phyloP scores from a whole-genome alignment of 2,329 filamentous ascomycete genomes.

The Ilyonectria mors-panacis region DNA sequence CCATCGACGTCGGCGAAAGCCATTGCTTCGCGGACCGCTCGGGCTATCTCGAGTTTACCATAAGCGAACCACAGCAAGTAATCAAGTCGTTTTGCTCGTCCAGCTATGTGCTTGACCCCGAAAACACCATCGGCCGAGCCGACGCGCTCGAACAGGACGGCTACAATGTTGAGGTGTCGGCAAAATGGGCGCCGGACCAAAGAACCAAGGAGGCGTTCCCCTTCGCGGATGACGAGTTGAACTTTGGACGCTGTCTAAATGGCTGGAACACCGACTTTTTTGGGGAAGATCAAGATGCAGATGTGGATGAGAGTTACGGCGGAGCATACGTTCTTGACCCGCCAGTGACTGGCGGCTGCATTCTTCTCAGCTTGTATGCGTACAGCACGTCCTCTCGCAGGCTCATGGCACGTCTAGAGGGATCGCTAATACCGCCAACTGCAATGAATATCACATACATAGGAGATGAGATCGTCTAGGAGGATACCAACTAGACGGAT shows the following conservation, averaged over 20 bases:
- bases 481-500: no score
- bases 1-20: constrained; percentile 15
- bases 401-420: constrained; percentile 7
- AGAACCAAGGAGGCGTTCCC: constrained; percentile 19
- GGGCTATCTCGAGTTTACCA: constrained; percentile 20
- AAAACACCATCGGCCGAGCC: constrained; percentile 15
- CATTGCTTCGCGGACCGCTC: constrained; percentile 13
- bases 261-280: constrained; percentile 15
- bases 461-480: no score
- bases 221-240: constrained; percentile 8
- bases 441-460: background rate
- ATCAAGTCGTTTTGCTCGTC: constrained; percentile 29
- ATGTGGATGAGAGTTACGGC: constrained; percentile 22
- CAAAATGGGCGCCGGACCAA: constrained; percentile 30
- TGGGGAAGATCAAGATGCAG: constrained; percentile 9
- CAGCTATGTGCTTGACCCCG: constrained; percentile 24
- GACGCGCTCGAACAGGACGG: constrained; percentile 14
- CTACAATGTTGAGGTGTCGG: constrained; percentile 23
- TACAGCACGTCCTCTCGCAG: constrained; percentile 17
- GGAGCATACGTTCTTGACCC: constrained; percentile 27
- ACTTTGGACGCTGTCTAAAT: background rate
- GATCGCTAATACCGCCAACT: background rate
- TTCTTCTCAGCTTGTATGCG: constrained; percentile 31
- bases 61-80: background rate
- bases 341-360: constrained; percentile 20